phyloP scores from a whole-genome alignment of 306 rosid genomes.

The Albizia julibrissin region DNA sequence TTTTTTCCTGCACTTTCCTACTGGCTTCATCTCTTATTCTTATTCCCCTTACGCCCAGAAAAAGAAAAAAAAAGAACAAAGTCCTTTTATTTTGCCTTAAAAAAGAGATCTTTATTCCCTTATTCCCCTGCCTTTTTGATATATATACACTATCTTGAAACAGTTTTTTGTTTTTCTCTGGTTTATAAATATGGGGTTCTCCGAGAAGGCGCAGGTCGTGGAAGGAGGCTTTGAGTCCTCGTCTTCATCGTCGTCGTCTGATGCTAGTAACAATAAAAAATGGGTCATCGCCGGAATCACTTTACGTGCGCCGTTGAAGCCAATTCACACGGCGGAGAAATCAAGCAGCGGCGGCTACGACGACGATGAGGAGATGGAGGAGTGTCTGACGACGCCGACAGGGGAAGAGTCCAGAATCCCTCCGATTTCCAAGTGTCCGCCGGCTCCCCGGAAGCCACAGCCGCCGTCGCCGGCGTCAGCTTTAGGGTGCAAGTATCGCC shows the following conservation, averaged over 20 bases:
- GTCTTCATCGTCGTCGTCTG: conserved; percentile 8
- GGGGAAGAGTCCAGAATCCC: conserved; percentile 62
- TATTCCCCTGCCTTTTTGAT: conserved; percentile 29
- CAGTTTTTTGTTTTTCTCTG: not conserved
- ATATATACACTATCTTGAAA: not conserved
- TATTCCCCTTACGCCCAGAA: conserved; percentile 4
- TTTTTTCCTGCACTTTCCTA: conserved; percentile 42
- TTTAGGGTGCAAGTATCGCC: conserved; percentile 51
- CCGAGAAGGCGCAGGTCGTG: conserved; percentile 49
- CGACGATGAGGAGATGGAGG: conserved; percentile 30
- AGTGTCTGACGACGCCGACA: conserved; percentile 66
- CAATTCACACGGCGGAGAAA: conserved; percentile 45
- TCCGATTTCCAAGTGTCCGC: conserved; percentile 60
- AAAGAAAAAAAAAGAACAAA: not conserved
- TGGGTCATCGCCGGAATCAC: conserved; percentile 74
- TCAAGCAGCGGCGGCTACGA: not conserved
- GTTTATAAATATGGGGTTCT: conserved; percentile 52
- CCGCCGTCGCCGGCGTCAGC: conserved; percentile 57
- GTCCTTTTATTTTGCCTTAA: not conserved
- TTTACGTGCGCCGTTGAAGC: conserved; percentile 63
- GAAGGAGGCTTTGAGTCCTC: conserved; percentile 46
- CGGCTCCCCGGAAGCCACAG: conserved; percentile 74
- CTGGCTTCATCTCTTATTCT: conserved; percentile 39
- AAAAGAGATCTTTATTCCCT: conserved; percentile 37
- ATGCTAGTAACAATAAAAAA: conserved; percentile 32